These are phyloP conservation scores for Ceratocystis ficicola DNA, from an alignment of 2,329 filamentous ascomycete genomes.

Conservation along the genomic window DNA sequence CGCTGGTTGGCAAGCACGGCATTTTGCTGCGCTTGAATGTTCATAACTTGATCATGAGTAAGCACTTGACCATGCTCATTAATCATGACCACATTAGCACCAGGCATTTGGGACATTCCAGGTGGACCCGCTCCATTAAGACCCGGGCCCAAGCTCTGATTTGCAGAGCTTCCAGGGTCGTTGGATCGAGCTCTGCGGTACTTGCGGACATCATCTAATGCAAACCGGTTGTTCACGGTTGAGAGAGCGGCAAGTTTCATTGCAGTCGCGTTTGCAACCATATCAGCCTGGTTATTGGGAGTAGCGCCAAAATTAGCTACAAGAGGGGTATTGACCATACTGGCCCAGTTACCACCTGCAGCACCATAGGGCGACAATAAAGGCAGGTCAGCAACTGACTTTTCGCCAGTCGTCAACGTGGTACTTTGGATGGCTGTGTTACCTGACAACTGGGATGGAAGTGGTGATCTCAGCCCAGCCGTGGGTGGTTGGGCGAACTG, in stretches of 20 bases:
- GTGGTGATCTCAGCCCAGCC: slow-evolving; percentile 65
- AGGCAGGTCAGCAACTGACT: slow-evolving; percentile 57
- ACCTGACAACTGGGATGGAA: slow-evolving; percentile 50
- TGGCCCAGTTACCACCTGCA: slow-evolving; percentile 89
- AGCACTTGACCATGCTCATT: slow-evolving; percentile 85
- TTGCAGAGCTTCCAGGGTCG: slow-evolving; percentile 48
- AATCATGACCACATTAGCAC: slow-evolving; percentile 79
- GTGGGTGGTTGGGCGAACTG: slow-evolving; percentile 80
- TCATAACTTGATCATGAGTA: slow-evolving; percentile 71
- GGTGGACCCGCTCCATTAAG: slow-evolving; percentile 32
- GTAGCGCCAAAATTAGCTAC: slow-evolving; percentile 64
- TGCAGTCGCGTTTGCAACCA: slow-evolving; percentile 95
- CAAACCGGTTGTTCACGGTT: slow-evolving; percentile 96
- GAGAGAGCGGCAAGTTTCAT: slow-evolving; percentile 97
- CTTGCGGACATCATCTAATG: slow-evolving; percentile 91
- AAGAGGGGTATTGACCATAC: slow-evolving; percentile 97
- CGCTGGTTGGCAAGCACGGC: slow-evolving; percentile 52
- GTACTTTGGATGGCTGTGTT: slow-evolving; percentile 65
- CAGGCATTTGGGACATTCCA: slow-evolving; percentile 49
- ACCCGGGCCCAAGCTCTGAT: slow-evolving; percentile 28
- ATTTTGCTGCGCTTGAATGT: slow-evolving; percentile 58
- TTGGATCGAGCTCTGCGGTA: slow-evolving; percentile 85
- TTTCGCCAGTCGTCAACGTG: slow-evolving; percentile 46
- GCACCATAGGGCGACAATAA: slow-evolving; percentile 68
- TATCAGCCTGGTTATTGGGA: slow-evolving; percentile 61